These are phyloP conservation scores for Globisporangium cylindrosporum DNA, from an alignment of 352 stramenopile species.

Conservation along the genomic window DNA sequence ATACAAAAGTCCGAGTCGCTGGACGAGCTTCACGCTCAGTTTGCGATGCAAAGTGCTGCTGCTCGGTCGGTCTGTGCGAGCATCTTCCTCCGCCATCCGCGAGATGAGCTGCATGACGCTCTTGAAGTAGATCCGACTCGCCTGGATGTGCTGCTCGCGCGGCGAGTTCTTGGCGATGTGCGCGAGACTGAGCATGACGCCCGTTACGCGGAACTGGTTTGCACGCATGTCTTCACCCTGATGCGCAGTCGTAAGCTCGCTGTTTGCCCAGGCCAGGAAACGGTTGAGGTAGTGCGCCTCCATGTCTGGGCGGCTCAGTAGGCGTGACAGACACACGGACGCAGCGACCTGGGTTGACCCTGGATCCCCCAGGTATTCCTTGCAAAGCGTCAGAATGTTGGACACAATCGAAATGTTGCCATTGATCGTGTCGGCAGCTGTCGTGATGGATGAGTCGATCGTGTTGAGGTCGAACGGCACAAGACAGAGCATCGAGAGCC, in stretches of 20 bases:
- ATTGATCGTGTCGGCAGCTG: constrained; percentile 18
- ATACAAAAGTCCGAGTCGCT: constrained; percentile 93
- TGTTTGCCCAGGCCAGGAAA: constrained; percentile 90
- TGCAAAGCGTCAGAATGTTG: constrained; percentile 82
- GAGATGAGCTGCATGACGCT: constrained; percentile 71
- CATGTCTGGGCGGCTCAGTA: constrained; percentile 96
- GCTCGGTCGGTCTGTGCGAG: constrained; percentile 29
- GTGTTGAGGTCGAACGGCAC: constrained; percentile 97
- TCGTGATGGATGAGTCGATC: constrained; percentile 88
- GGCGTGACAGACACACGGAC: constrained; percentile 90
- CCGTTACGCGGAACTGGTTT: constrained; percentile 76
- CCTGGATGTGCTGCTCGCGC: constrained; percentile 61
- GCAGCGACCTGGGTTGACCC: constrained; percentile 90
- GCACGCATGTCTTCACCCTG: constrained; percentile 38
- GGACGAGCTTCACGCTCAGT: constrained; percentile 96
- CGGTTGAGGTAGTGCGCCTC: constrained; percentile 84
- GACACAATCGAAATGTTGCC: constrained; percentile 61
- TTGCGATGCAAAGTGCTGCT: constrained; percentile 91
- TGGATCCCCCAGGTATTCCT: constrained; percentile 81
- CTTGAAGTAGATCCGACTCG: constrained; percentile 71
- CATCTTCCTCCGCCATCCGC: constrained; percentile 54
- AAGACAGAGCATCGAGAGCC: constrained; percentile 97
- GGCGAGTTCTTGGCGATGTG: constrained; percentile 82
- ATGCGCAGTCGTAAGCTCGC: constrained; percentile 40
- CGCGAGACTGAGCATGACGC: constrained; percentile 75